A percentile compares a stretch with the other conserved stretches of the same genome.
Evolutionary conservation across 352 stramenopile genomes (phyloP).

Genomic region (Lagenidium giganteum): DNA sequence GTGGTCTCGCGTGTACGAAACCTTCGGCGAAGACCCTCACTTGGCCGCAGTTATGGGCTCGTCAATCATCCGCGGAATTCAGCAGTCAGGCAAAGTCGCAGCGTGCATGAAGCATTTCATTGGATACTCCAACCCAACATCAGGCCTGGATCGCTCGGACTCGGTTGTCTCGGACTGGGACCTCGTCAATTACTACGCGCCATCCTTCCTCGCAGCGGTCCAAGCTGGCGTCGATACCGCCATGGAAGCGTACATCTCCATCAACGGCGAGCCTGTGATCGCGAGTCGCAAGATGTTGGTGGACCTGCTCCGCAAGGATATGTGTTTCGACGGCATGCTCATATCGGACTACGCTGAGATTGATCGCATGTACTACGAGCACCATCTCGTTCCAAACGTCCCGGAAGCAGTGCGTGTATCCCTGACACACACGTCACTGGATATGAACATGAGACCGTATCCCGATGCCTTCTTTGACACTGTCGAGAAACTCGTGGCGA

Average conservation of each 20-base stretch:
- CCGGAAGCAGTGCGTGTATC: slow-evolving; percentile 52
- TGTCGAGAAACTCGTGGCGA: slow-evolving; percentile 33
- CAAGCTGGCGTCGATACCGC: slow-evolving; percentile 62
- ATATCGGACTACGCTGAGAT: slow-evolving; percentile 91
- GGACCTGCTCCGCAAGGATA: slow-evolving; percentile 67
- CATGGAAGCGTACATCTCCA: slow-evolving; percentile 87
- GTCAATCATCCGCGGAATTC: slow-evolving; percentile 63
- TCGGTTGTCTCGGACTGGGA: slow-evolving; percentile 46
- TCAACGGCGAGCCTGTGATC: slow-evolving; percentile 78
- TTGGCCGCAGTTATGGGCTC: slow-evolving; percentile 54
- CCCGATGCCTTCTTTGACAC: slow-evolving; percentile 32
- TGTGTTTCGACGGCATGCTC: slow-evolving; percentile 81
- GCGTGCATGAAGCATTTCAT: slow-evolving; percentile 85
- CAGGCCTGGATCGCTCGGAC: slow-evolving; percentile 53
- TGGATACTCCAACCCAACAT: slow-evolving; percentile 52
- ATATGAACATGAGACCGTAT: slow-evolving; percentile 85
- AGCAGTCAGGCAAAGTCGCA: slow-evolving; percentile 41
- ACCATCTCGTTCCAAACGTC: slow-evolving; percentile 50
- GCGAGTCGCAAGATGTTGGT: slow-evolving; percentile 61
- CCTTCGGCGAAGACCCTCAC: slow-evolving; percentile 86
- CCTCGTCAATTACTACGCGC: slow-evolving; percentile 54
- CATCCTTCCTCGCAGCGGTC: slow-evolving; percentile 52
- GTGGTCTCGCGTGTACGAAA: slow-evolving; percentile 86
- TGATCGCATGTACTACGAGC: slow-evolving; percentile 69
- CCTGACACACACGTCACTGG: slow-evolving; percentile 73